Conservation (phyloP, 495 filamentous ascomycete species). For the Neurospora sp. region DNA sequence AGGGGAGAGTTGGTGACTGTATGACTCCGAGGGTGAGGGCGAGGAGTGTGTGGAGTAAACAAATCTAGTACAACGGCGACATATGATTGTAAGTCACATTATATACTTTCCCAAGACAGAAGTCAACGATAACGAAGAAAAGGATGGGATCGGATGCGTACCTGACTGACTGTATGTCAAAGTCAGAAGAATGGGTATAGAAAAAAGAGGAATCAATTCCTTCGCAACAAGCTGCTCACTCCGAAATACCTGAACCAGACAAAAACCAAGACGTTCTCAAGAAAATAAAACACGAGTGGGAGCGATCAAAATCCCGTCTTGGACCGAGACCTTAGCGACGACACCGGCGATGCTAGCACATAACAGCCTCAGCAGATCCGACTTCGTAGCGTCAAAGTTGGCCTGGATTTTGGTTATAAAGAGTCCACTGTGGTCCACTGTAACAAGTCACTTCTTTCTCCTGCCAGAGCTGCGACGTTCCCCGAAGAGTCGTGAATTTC, state of each 20-base stretch:
- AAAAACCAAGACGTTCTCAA: background rate
- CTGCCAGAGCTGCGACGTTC: too few species aligned
- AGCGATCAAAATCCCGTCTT: background rate
- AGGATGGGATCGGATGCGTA: background rate
- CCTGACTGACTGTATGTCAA: background rate
- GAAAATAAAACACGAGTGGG: background rate
- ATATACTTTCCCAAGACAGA: background rate
- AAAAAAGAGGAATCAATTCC: background rate
- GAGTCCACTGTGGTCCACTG: background rate
- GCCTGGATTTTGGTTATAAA: background rate
- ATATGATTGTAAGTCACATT: background rate
- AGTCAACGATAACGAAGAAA: background rate
- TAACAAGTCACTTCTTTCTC: background rate
- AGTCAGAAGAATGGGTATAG: background rate
- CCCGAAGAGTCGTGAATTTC: background rate
- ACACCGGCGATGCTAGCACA: background rate
- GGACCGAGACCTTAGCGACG: background rate
- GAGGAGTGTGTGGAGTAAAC: background rate
- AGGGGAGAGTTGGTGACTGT: background rate
- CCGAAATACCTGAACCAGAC: background rate
- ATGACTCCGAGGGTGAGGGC: background rate
- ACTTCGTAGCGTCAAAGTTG: background rate
- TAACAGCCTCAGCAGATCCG: background rate
- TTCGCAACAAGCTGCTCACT: background rate
- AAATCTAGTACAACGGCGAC: background rate